phyloP scores from a whole-genome alignment of 2,329 filamentous ascomycete species.

The Pestalotiopsis sp. region DNA sequence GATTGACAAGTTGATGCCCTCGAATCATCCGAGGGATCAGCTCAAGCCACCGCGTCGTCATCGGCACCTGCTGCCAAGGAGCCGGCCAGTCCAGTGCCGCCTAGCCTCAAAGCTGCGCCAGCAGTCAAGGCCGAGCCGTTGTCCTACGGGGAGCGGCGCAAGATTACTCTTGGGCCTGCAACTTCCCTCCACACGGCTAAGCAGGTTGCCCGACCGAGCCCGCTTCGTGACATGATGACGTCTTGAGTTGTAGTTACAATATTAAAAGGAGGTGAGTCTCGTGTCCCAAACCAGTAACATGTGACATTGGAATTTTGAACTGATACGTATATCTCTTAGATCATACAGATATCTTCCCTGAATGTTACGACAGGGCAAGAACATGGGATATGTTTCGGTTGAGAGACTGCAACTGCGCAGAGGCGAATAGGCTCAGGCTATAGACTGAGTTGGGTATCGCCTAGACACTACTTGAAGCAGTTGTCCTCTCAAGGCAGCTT shows the following conservation, averaged over 20 bases:
- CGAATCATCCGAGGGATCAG: slow-evolving; percentile 82
- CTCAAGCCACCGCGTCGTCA: slow-evolving; percentile 59
- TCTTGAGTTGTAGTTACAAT: slow-evolving; percentile 44
- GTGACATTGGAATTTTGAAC: background rate
- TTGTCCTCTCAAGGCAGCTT: background rate
- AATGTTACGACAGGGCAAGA: background rate
- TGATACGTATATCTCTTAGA: background rate
- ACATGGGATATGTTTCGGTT: background rate
- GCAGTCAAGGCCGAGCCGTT: slow-evolving; percentile 31
- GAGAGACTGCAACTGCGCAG: background rate
- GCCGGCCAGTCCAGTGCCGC: slow-evolving; percentile 42
- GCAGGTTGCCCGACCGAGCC: slow-evolving; percentile 65
- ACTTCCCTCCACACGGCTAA: slow-evolving; percentile 45
- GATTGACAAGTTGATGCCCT: slow-evolving; percentile 63
- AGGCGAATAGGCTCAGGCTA: background rate
- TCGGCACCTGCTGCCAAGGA: slow-evolving; percentile 40
- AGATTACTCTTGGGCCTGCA: slow-evolving; percentile 48
- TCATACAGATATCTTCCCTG: slow-evolving; percentile 6
- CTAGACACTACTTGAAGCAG: background rate
- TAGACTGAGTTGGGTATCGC: background rate
- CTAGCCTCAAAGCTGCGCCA: slow-evolving; percentile 34
- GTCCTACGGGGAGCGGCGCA: slow-evolving; percentile 46
- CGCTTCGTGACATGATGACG: slow-evolving; percentile 71
- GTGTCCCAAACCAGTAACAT: background rate
- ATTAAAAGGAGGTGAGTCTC: slow-evolving; percentile 30